phyloP scores from a whole-genome alignment of 2,329 filamentous ascomycete genomes.

The Anisogramma anomala region DNA sequence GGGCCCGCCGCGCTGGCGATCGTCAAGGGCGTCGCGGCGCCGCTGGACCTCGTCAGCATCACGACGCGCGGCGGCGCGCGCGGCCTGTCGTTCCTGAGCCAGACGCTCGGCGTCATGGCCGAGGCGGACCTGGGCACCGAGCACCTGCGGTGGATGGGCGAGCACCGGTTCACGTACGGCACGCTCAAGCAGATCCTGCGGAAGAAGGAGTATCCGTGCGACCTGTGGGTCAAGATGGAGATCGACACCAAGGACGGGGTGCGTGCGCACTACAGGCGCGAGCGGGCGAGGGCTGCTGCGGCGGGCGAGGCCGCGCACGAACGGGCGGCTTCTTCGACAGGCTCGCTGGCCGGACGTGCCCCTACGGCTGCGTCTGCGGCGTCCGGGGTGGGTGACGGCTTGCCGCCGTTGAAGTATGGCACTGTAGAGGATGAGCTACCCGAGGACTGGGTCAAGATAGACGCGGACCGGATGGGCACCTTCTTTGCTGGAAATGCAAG shows the following conservation, averaged over 20 bases:
- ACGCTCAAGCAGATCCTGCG: slow-evolving; percentile 65
- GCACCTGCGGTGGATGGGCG: slow-evolving; percentile 85
- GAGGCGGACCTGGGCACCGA: slow-evolving; percentile 87
- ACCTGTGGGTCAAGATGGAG: slow-evolving; percentile 75
- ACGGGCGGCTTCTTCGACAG: slow-evolving; percentile 6
- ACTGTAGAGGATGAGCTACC: slow-evolving; percentile 69
- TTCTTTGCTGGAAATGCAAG: slow-evolving; percentile 85
- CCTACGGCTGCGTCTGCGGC: slow-evolving; percentile 9
- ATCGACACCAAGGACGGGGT: slow-evolving; percentile 65
- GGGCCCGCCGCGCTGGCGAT: slow-evolving; percentile 70
- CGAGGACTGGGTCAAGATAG: slow-evolving; percentile 60
- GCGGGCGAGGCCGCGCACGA: slow-evolving; percentile 8
- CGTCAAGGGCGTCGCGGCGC: slow-evolving; percentile 75
- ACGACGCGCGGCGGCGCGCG: slow-evolving; percentile 62
- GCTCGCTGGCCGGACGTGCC: slow-evolving; percentile 14
- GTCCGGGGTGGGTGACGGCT: slow-evolving; percentile 28
- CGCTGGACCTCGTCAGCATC: slow-evolving; percentile 75
- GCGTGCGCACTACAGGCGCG: slow-evolving; percentile 57
- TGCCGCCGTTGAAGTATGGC: slow-evolving; percentile 69
- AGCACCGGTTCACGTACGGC: slow-evolving; percentile 72
- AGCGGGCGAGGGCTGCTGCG: slow-evolving; percentile 7
- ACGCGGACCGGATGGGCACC: slow-evolving; percentile 70
- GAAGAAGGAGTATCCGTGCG: slow-evolving; percentile 75
- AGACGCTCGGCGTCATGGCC: slow-evolving; percentile 79
- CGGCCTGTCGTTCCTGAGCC: slow-evolving; percentile 79